Evolutionary conservation across 345 rosid species (phyloP).

Genomic region (Ceriops zippeliana): DNA sequence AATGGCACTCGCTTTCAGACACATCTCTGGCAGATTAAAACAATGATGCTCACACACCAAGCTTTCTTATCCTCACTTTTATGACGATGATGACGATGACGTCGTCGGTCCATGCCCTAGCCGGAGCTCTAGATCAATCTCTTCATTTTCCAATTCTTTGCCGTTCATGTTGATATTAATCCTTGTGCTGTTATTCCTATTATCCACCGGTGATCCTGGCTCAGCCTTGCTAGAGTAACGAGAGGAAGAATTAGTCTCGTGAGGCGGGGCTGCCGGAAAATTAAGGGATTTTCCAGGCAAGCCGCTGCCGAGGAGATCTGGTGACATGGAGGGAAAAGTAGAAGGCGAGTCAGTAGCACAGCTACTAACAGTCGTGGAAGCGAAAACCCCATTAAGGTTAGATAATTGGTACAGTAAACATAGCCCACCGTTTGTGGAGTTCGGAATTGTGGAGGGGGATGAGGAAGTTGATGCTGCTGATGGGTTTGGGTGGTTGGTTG

Average conservation of each 20-base stretch:
- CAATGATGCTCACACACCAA: slow-evolving; percentile 19
- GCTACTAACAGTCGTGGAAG: slow-evolving; percentile 20
- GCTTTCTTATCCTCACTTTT: neutral
- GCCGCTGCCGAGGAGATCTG: slow-evolving; percentile 23
- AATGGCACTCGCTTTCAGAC: slow-evolving; percentile 3
- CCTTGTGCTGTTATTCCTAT: slow-evolving; percentile 14
- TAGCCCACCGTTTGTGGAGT: slow-evolving; percentile 43
- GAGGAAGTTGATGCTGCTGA: slow-evolving; percentile 15
- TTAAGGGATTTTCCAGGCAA: slow-evolving; percentile 21
- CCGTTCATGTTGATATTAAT: neutral
- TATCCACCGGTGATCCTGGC: slow-evolving; percentile 18
- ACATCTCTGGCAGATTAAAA: slow-evolving; percentile 2
- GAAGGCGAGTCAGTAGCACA: slow-evolving; percentile 41
- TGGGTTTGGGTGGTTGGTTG: slow-evolving; percentile 8
- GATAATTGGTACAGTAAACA: slow-evolving; percentile 69
- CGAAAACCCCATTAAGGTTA: slow-evolving; percentile 42
- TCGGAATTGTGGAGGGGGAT: slow-evolving; percentile 33
- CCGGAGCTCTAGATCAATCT: slow-evolving; percentile 88
- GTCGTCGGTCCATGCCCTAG: slow-evolving; percentile 49
- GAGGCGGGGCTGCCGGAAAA: neutral
- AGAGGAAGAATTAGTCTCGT: slow-evolving; percentile 8
- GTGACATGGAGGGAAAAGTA: slow-evolving; percentile 44
- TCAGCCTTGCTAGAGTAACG: slow-evolving; percentile 24
- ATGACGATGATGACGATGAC: neutral
- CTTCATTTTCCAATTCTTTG: slow-evolving; percentile 45